A percentile compares a stretch with the other conserved stretches of the same genome.
These are phyloP conservation scores for Orbilia javanica DNA, from an alignment of 2,329 filamentous ascomycete genomes.

Conservation along the genomic window DNA sequence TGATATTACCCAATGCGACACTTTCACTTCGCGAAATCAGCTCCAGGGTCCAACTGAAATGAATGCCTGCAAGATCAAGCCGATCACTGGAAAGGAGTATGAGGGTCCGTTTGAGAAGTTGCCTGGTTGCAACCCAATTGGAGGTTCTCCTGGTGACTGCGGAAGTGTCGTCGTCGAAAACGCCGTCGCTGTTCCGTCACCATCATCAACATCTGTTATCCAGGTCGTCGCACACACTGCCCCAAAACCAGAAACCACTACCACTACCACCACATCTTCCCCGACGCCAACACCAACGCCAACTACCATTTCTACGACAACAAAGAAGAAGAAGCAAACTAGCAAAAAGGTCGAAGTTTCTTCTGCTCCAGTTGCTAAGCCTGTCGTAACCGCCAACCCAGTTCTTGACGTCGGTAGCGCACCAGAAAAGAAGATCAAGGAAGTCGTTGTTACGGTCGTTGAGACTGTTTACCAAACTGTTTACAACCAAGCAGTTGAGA, in stretches of 20 bases:
- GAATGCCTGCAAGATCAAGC: slow-evolving; percentile 35
- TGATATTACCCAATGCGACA: slow-evolving; percentile 31
- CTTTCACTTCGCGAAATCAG: slow-evolving; percentile 32
- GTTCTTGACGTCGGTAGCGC: slow-evolving; percentile 39
- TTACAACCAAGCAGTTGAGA: slow-evolving; percentile 41
- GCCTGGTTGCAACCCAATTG: slow-evolving; percentile 71
- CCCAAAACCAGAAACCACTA: neutral
- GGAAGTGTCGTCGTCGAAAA: slow-evolving; percentile 33
- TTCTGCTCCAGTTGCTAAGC: slow-evolving; percentile 1
- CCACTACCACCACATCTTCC: neutral
- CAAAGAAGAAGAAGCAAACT: slow-evolving; percentile 9
- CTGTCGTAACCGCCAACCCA: slow-evolving; percentile 27
- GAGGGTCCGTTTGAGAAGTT: slow-evolving; percentile 63
- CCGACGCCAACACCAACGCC: slow-evolving; percentile 17
- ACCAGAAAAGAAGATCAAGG: slow-evolving; percentile 50
- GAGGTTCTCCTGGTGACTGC: slow-evolving; percentile 16
- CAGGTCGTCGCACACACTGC: slow-evolving; percentile 2
- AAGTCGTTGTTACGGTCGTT: slow-evolving; percentile 43
- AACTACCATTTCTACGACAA: slow-evolving; percentile 44
- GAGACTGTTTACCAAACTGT: slow-evolving; percentile 45
- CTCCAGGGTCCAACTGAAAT: slow-evolving; percentile 34
- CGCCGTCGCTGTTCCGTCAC: neutral
- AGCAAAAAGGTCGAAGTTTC: slow-evolving; percentile 5
- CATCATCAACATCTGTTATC: slow-evolving; percentile 3
- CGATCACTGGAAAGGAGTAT: slow-evolving; percentile 22